Percentiles rank a stretch among this genome's conserved stretches.
Conservation (phyloP, 2,329 filamentous ascomycete genomes). For the Celoporthe dispersa region DNA sequence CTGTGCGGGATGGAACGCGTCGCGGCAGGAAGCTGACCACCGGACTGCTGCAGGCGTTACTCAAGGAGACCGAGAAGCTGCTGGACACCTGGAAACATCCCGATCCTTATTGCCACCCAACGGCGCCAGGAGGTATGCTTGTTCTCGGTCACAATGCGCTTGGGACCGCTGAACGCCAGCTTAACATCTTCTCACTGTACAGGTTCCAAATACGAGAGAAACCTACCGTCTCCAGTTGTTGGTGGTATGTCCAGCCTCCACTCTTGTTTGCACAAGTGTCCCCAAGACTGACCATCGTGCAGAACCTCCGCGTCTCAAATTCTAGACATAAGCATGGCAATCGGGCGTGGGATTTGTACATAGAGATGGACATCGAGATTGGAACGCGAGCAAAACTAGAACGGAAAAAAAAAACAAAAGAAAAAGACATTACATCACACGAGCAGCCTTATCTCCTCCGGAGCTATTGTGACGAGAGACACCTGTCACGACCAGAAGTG, state of each 20-base stretch:
- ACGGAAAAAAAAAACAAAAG: neutral
- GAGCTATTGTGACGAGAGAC: neutral
- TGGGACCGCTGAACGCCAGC: slow-evolving; percentile 9
- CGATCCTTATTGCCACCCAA: slow-evolving; percentile 87
- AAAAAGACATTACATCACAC: neutral
- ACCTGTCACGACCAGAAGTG: neutral
- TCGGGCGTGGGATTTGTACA: slow-evolving; percentile 40
- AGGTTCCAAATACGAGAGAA: slow-evolving; percentile 97
- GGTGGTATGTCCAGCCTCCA: slow-evolving; percentile 67
- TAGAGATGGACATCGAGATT: slow-evolving; percentile 32
- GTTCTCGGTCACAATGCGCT: neutral
- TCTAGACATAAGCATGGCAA: slow-evolving; percentile 37
- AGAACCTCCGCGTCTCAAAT: slow-evolving; percentile 58
- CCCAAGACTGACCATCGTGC: slow-evolving; percentile 29
- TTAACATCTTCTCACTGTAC: slow-evolving; percentile 21
- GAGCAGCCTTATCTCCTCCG: neutral
- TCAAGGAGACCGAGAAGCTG: slow-evolving; percentile 86
- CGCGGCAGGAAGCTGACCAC: slow-evolving; percentile 23
- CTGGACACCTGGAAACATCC: slow-evolving; percentile 97
- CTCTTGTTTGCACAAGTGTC: neutral
- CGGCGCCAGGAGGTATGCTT: slow-evolving; percentile 85
- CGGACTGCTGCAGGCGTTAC: slow-evolving; percentile 64
- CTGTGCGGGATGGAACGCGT: slow-evolving; percentile 23
- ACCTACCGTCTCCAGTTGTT: slow-evolving; percentile 78
- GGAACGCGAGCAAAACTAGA: slow-evolving; percentile 1